Conservation (phyloP, 2,329 filamentous ascomycete genomes). For the Lizonia empirigonia region DNA sequence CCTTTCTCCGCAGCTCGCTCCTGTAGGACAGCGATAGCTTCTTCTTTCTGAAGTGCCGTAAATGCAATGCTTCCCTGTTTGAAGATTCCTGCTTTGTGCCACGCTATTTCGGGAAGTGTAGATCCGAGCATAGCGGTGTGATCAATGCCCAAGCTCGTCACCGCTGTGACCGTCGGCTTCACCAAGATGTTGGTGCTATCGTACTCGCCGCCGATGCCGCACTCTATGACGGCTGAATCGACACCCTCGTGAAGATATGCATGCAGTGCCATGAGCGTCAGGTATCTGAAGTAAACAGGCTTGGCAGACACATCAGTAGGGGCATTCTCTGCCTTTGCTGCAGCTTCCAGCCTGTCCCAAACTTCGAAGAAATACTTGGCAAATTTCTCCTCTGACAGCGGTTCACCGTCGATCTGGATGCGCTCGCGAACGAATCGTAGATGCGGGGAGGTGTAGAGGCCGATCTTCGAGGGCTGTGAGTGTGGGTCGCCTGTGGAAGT, state of each 20-base stretch:
- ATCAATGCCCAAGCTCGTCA: constrained; percentile 84
- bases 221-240: constrained; percentile 82
- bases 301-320: constrained; percentile 65
- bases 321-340: constrained; percentile 57
- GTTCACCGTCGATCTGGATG: constrained; percentile 77
- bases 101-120: constrained; percentile 81
- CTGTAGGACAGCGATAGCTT: constrained; percentile 62
- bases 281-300: constrained; percentile 89
- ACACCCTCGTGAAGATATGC: constrained; percentile 79
- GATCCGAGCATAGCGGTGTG: constrained; percentile 80
- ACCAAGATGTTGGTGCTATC: constrained; percentile 88
- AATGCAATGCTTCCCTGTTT: constrained; percentile 70
- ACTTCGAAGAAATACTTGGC: constrained; percentile 81
- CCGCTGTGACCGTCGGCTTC: constrained; percentile 71
- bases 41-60: constrained; percentile 62
- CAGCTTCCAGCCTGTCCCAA: constrained; percentile 71
- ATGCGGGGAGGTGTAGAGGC: constrained; percentile 86
- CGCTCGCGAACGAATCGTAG: constrained; percentile 82
- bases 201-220: constrained; percentile 91
- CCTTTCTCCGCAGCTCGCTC: constrained; percentile 60
- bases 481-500: constrained; percentile 45
- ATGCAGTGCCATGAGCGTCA: constrained; percentile 88
- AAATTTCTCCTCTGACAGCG: constrained; percentile 72
- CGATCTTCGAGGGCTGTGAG: constrained; percentile 62
- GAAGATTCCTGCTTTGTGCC: constrained; percentile 91